These are phyloP conservation scores for Lichtheimia corymbifera DNA, from an alignment of 371 early-diverging fungal species.

Conservation along the genomic window DNA sequence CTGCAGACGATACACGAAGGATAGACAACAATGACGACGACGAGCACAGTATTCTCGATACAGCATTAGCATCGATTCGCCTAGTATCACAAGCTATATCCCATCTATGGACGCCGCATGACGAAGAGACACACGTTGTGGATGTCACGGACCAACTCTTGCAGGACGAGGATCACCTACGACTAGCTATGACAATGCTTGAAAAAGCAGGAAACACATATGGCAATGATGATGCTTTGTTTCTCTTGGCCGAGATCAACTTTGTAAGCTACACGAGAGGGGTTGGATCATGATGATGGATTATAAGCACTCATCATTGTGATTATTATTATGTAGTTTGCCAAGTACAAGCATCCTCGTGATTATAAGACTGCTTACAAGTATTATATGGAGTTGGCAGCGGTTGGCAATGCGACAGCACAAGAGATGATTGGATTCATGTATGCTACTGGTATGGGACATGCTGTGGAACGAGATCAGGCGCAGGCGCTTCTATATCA, in stretches of 20 bases:
- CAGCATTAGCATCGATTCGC: slow-evolving; percentile 3
- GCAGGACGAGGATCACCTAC: slow-evolving; percentile 14
- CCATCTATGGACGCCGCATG: neutral
- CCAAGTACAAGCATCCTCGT: slow-evolving; percentile 58
- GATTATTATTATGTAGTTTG: slow-evolving; percentile 32
- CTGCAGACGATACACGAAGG: neutral
- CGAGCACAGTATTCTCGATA: slow-evolving; percentile 6
- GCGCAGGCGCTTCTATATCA: slow-evolving; percentile 78
- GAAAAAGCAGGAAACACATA: slow-evolving; percentile 35
- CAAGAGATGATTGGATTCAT: slow-evolving; percentile 89
- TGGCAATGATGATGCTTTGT: slow-evolving; percentile 47
- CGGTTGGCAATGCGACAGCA: slow-evolving; percentile 79
- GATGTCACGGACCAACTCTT: neutral
- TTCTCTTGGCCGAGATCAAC: slow-evolving; percentile 56
- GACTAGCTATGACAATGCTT: slow-evolving; percentile 30
- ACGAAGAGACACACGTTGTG: neutral
- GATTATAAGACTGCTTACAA: slow-evolving; percentile 61
- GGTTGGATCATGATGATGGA: neutral
- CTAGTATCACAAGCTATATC: neutral
- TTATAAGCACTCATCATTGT: neutral
- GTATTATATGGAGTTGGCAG: slow-evolving; percentile 61
- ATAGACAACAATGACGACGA: neutral
- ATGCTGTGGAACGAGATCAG: slow-evolving; percentile 62
- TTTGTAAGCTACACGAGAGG: slow-evolving; percentile 43
- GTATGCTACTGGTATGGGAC: slow-evolving; percentile 88